phyloP scores from a whole-genome alignment of 2,329 filamentous ascomycete genomes.

The Chaetomium olivaceum region DNA sequence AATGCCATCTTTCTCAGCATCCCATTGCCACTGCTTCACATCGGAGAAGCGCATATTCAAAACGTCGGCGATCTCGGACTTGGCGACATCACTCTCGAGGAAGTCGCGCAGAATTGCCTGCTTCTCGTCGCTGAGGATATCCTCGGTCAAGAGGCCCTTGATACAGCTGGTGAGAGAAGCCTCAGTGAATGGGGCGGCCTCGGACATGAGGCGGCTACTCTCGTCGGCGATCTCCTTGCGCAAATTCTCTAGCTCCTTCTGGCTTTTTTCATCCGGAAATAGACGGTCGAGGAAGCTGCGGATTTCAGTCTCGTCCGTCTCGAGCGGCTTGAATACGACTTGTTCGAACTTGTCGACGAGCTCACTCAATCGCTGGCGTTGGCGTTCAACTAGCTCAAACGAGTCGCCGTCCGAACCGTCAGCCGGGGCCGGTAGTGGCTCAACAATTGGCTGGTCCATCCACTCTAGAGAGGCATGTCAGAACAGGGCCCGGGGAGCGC shows the following conservation, averaged over 20 bases:
- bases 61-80: slow-evolving; percentile 46
- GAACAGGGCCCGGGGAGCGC: not conserved
- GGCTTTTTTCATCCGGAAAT: slow-evolving; percentile 36
- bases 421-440: slow-evolving; percentile 17
- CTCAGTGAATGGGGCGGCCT: slow-evolving; percentile 38
- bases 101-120: slow-evolving; percentile 43
- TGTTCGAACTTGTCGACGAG: slow-evolving; percentile 43
- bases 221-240: slow-evolving; percentile 25
- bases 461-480: slow-evolving; percentile 35
- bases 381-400: slow-evolving; percentile 38
- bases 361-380: slow-evolving; percentile 41
- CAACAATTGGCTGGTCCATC: slow-evolving; percentile 36
- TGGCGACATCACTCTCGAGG: slow-evolving; percentile 41
- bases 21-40: slow-evolving; percentile 46
- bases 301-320: slow-evolving; percentile 39
- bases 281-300: slow-evolving; percentile 37
- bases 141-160: slow-evolving; percentile 42
- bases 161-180: slow-evolving; percentile 39
- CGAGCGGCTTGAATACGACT: slow-evolving; percentile 42
- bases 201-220: slow-evolving; percentile 29
- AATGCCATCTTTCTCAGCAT: slow-evolving; percentile 43
- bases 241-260: slow-evolving; percentile 29
- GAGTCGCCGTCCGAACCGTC: slow-evolving; percentile 31
- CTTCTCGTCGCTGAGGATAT: slow-evolving; percentile 47
- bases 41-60: slow-evolving; percentile 46